Evolutionary conservation across 164 flowering plant species (phyloP), one percentile per base, ranked within the genome.

Genomic region (Kingdonia uniflora): DNA sequence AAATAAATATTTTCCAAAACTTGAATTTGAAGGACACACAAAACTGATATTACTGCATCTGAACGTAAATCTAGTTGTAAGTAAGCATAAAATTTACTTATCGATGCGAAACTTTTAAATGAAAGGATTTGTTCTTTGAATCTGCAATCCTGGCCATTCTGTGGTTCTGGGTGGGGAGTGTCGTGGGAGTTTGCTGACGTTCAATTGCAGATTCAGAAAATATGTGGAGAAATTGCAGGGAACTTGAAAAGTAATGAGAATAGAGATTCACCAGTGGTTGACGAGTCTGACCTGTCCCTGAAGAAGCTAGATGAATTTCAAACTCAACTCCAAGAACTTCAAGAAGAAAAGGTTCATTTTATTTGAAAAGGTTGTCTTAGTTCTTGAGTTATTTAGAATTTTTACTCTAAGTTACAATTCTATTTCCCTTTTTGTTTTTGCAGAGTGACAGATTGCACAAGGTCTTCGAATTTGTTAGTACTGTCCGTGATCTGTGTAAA

Each of bases 381-480:
- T 14, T 53, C n/a, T 44, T 0, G 12, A 47, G 15, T 21, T 25
- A 24, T 50, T 50, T 6, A 16, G 4, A 19, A 13, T 21, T 21
- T 12, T 20, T 47, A 20, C 51, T 1, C 20, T 2, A 47, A 22
- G 6, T 13, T 47, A 1, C 19, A 47, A 20, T 12, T 44, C 14
- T 22, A 23, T n/a, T 22, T 21, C 1, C 19, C 19, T 45, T 19
- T 49, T 59, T 59, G 23, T 17, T 63, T 17, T 64, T 51, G 46
- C 76, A 88, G 99, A 88, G 85, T 76, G 95, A 84, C 7, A 76
- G 97, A 56, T 64, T 92, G 79, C 85, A 83, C 63, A 84, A 82
- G 68, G 87, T 82, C 57, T 91, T 80, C 56, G 79, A 63, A 11
- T 83, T 77, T 47, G 75, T 75, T 55, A 65, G 63, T 24, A 26